phyloP scores from a whole-genome alignment of 2,329 filamentous ascomycete genomes.

The Leptosphaerulina australis region DNA sequence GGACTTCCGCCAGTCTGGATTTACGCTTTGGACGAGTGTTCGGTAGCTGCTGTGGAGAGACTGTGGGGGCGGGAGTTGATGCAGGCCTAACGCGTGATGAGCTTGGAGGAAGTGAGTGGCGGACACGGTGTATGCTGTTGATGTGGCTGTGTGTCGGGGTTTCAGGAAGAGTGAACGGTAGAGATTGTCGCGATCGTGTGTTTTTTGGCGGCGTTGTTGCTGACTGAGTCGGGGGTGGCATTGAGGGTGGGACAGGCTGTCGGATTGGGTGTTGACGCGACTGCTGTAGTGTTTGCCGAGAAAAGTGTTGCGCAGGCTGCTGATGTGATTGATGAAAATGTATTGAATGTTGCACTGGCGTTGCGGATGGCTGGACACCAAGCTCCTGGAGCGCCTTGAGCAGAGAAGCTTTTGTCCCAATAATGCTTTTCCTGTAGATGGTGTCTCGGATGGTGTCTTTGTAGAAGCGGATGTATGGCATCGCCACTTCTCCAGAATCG shows the following conservation, averaged over 20 bases:
- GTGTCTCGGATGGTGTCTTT: slow-evolving; percentile 40
- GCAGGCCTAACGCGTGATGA: not conserved
- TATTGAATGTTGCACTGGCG: not conserved
- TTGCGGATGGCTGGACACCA: slow-evolving; percentile 4
- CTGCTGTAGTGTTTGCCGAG: not conserved
- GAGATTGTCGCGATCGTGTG: slow-evolving; percentile 5
- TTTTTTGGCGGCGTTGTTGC: not conserved
- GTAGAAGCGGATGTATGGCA: slow-evolving; percentile 45
- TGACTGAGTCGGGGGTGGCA: slow-evolving; percentile 1
- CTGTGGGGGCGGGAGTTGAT: not conserved
- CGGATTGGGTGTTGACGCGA: not conserved
- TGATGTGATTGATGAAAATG: not conserved
- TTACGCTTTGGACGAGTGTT: not conserved
- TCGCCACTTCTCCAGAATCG: slow-evolving; percentile 29
- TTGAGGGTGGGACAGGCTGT: not conserved
- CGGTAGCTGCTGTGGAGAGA: not conserved
- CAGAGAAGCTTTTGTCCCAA: slow-evolving; percentile 26
- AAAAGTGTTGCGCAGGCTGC: not conserved
- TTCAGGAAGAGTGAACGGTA: slow-evolving; percentile 3
- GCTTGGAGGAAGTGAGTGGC: slow-evolving; percentile 27
- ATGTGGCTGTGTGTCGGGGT: not conserved
- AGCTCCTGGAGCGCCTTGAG: slow-evolving; percentile 32
- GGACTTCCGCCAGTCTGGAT: not conserved
- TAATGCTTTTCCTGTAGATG: slow-evolving; percentile 33
- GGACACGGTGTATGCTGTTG: slow-evolving; percentile 7